These are phyloP conservation scores for Eimeria brunetti DNA, from an alignment of 169 alveolate species.

Conservation along the genomic window DNA sequence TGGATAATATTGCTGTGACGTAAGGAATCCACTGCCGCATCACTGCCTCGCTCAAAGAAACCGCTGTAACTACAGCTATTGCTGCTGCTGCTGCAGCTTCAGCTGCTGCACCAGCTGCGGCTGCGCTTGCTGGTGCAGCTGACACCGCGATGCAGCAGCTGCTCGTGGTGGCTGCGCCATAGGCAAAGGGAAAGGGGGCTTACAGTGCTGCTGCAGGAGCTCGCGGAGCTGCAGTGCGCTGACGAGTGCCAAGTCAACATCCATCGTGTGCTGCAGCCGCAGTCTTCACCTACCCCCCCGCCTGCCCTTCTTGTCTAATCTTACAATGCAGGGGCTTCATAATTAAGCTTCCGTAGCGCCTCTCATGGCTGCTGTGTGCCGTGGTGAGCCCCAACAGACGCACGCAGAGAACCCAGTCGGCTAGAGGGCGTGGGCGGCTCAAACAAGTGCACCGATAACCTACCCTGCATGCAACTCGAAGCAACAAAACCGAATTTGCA, in stretches of 20 bases:
- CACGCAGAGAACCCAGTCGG: background rate
- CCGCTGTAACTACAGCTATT: background rate
- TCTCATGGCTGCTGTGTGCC: background rate
- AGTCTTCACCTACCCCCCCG: background rate
- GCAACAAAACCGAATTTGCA: background rate
- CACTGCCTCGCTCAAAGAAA: background rate
- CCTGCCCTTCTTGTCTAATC: background rate
- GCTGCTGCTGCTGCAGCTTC: background rate
- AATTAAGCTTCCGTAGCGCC: background rate
- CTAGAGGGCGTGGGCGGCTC: background rate
- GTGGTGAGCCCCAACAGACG: background rate
- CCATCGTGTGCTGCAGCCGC: background rate
- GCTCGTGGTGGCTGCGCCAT: background rate
- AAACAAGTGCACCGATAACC: background rate
- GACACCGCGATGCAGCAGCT: background rate
- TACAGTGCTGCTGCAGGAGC: slow-evolving; percentile 73
- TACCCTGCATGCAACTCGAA: background rate
- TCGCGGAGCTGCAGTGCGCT: slow-evolving; percentile 77
- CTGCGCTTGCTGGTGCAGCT: background rate
- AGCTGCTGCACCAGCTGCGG: background rate
- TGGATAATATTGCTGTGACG: background rate
- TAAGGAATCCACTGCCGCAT: background rate
- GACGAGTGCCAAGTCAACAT: slow-evolving; percentile 66
- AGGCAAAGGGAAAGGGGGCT: background rate
- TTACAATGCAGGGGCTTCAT: background rate